Percentiles rank a stretch among this genome's conserved stretches.
Conservation (phyloP, 2,329 filamentous ascomycete species). For the Apiospora arundinis region DNA sequence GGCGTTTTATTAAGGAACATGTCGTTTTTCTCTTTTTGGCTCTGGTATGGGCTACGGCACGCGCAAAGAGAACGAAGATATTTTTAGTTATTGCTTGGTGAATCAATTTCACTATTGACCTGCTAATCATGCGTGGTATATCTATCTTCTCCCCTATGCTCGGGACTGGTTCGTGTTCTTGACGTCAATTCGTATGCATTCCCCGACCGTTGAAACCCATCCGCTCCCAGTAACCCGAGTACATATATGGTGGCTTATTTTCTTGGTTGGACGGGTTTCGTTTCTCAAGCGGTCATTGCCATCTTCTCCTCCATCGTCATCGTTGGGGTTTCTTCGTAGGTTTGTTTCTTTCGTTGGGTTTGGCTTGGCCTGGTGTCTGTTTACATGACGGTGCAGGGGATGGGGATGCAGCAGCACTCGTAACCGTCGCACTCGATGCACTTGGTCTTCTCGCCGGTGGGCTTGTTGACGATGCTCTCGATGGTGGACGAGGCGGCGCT, state of each 20-base stretch:
- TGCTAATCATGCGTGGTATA: not conserved
- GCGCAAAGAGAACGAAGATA: not conserved
- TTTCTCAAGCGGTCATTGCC: too few species aligned
- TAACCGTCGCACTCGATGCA: slow-evolving; percentile 58
- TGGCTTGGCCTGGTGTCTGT: too few species aligned
- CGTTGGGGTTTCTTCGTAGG: not conserved
- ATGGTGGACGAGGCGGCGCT: slow-evolving; percentile 55
- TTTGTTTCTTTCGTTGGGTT: not conserved
- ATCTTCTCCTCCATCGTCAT: not conserved
- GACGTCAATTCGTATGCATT: slow-evolving; percentile 25
- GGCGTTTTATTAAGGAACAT: not conserved
- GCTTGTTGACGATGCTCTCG: slow-evolving; percentile 55
- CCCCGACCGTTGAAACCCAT: slow-evolving; percentile 12
- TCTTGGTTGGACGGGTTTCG: too few species aligned
- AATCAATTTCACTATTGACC: not conserved
- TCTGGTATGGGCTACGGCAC: not conserved
- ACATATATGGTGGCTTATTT: too few species aligned
- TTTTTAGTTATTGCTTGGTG: not conserved
- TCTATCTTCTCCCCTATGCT: not conserved
- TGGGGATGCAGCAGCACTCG: slow-evolving; percentile 61
- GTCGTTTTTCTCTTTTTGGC: not conserved
- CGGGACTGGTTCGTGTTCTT: not conserved
- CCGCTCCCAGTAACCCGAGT: not conserved
- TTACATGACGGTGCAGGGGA: slow-evolving; percentile 58
- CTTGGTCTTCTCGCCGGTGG: slow-evolving; percentile 51